Conservation (phyloP, 805 yeast genomes). For the Candida wancherniae region DNA sequence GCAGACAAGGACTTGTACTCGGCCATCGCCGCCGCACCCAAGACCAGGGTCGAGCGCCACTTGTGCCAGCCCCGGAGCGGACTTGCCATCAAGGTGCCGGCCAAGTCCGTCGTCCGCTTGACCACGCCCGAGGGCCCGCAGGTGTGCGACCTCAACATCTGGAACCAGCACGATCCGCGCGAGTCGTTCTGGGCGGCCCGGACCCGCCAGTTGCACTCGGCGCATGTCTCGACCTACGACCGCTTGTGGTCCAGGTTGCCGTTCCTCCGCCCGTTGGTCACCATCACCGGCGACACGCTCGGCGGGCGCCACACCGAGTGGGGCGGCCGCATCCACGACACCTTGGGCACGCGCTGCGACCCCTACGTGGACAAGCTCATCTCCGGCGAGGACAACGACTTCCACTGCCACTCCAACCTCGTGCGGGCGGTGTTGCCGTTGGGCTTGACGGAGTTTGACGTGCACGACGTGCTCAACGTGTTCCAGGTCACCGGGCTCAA, state of each 20-base stretch:
- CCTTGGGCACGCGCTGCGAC: constrained; percentile 65
- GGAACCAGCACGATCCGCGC: constrained; percentile 57
- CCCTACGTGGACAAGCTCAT: constrained; percentile 62
- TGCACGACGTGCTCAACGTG: constrained; percentile 65
- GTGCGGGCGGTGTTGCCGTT: constrained; percentile 54
- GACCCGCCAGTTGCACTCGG: constrained; percentile 59
- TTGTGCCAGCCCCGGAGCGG: constrained; percentile 53
- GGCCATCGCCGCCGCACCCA: constrained; percentile 39
- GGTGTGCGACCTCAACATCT: constrained; percentile 63
- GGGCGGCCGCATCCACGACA: constrained; percentile 64
- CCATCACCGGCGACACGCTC: constrained; percentile 59
- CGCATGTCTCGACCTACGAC: constrained; percentile 59
- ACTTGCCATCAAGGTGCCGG: constrained; percentile 59
- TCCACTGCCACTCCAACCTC: constrained; percentile 64
- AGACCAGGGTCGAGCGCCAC: constrained; percentile 40
- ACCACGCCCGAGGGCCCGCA: constrained; percentile 68
- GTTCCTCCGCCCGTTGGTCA: constrained; percentile 58
- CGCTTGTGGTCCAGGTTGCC: constrained; percentile 64
- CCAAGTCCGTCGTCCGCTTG: constrained; percentile 53
- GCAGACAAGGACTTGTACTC: constrained; percentile 47
- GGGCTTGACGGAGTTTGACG: constrained; percentile 62
- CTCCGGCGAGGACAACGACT: constrained; percentile 61
- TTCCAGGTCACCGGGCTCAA: constrained; percentile 67
- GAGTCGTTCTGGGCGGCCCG: constrained; percentile 69
- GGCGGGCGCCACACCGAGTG: constrained; percentile 54